Percentiles rank a stretch among this genome's conserved stretches.
phyloP scores from a whole-genome alignment of 495 filamentous ascomycete genomes.

The Bathelium albidoporum region DNA sequence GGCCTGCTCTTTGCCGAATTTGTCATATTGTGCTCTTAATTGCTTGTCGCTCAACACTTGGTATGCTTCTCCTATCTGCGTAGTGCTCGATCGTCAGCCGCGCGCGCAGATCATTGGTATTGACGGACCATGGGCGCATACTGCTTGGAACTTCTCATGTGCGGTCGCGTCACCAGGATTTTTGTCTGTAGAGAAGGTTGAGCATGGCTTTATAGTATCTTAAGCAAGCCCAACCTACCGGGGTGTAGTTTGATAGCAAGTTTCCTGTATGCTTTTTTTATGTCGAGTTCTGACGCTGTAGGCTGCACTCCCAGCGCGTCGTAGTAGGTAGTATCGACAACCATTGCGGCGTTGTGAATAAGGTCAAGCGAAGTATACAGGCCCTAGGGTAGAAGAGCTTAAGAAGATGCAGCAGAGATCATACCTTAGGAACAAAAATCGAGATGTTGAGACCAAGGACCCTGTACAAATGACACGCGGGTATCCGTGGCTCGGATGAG shows the following conservation, averaged over 20 bases:
- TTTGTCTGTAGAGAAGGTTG: slow-evolving; percentile 54
- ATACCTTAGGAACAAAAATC: too few relatives aligned
- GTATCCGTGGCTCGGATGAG: neutral
- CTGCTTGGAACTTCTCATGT: slow-evolving; percentile 80
- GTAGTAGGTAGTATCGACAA: slow-evolving; percentile 47
- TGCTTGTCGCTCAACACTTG: slow-evolving; percentile 87
- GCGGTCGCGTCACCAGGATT: slow-evolving; percentile 96
- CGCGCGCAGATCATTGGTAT: neutral
- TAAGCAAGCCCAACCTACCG: slow-evolving; percentile 31
- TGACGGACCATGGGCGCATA: slow-evolving; percentile 27
- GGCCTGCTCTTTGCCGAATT: slow-evolving; percentile 87
- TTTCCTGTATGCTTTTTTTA: slow-evolving; percentile 99
- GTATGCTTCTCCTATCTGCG: slow-evolving; percentile 87
- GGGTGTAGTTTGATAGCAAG: slow-evolving; percentile 74
- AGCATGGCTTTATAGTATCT: neutral
- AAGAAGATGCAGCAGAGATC: too few relatives aligned
- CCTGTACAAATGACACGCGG: neutral
- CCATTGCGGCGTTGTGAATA: slow-evolving; percentile 19
- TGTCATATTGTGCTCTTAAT: slow-evolving; percentile 85
- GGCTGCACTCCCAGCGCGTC: slow-evolving; percentile 82
- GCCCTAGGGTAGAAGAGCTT: too few relatives aligned
- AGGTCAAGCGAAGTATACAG: too few relatives aligned
- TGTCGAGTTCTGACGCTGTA: slow-evolving; percentile 85
- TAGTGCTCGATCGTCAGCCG: slow-evolving; percentile 6
- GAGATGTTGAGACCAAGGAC: too few relatives aligned